A percentile compares a stretch with the other conserved stretches of the same genome.
Evolutionary conservation across 768 basidiomycete genomes (phyloP).

Genomic region (Amanita pseudoporphyria): DNA sequence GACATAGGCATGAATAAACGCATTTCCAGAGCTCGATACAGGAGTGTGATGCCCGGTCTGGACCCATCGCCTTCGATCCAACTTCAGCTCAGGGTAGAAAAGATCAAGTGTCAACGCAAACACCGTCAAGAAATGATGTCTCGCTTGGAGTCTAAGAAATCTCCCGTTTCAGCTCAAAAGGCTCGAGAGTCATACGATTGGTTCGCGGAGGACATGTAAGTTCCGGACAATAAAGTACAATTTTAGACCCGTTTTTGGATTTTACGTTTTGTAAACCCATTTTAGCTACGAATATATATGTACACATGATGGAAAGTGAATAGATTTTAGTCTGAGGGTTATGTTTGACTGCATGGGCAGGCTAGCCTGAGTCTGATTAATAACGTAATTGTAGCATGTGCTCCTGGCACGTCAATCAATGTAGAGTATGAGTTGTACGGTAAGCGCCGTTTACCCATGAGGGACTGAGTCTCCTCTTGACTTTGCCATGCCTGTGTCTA

Average conservation of each 20-base stretch:
- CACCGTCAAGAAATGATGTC: constrained; percentile 2
- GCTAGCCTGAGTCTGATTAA: too few species aligned
- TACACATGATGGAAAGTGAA: too few species aligned
- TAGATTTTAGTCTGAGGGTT: too few species aligned
- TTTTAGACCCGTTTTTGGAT: too few species aligned
- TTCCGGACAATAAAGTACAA: background rate
- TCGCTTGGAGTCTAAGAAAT: background rate
- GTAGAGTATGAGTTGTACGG: too few species aligned
- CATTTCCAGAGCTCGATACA: background rate
- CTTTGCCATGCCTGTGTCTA: background rate
- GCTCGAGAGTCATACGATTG: constrained; percentile 3
- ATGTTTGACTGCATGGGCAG: too few species aligned
- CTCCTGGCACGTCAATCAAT: background rate
- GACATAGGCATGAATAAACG: background rate
- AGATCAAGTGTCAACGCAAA: constrained; percentile 5
- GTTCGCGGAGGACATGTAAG: background rate
- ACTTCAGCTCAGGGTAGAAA: constrained; percentile 5
- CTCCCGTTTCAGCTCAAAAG: background rate
- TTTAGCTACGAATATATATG: too few species aligned
- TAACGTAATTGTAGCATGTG: too few species aligned
- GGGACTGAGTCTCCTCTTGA: background rate
- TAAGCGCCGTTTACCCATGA: background rate
- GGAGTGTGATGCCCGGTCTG: background rate
- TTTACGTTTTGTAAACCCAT: too few species aligned
- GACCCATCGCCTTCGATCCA: constrained; percentile 1